Percentiles rank a stretch among this genome's conserved stretches.
These are phyloP conservation scores for Dalechampia spathulata DNA, from an alignment of 441 rosid genomes.

Conservation along the genomic window DNA sequence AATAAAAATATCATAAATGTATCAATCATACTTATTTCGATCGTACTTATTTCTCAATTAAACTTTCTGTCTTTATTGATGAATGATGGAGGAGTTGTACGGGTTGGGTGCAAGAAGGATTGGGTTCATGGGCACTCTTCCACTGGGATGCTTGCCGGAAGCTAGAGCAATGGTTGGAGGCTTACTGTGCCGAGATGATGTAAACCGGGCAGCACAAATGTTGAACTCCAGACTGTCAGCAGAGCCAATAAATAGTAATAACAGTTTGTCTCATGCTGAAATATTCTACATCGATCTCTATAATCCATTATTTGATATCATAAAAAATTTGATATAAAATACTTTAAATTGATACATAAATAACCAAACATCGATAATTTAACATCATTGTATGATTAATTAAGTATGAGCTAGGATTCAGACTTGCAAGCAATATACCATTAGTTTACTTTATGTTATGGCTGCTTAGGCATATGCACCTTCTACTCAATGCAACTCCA, in stretches of 20 bases:
- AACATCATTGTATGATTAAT: too few species aligned
- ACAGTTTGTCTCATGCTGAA: conserved; percentile 20
- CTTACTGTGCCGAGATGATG: conserved; percentile 27
- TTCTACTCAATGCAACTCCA: too few species aligned
- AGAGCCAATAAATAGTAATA: conserved; percentile 22
- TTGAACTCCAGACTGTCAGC: conserved; percentile 40
- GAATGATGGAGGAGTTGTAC: conserved; percentile 31
- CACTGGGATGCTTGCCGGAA: conserved; percentile 58
- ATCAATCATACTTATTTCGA: too few species aligned
- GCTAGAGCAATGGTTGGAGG: conserved; percentile 46
- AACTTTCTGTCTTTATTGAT: background rate
- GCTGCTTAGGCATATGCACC: too few species aligned
- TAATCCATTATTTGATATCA: conserved; percentile 36
- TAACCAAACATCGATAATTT: too few species aligned
- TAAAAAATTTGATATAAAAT: too few species aligned
- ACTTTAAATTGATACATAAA: too few species aligned
- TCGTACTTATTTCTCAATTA: background rate
- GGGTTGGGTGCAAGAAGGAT: conserved; percentile 48
- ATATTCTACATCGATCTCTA: conserved; percentile 45
- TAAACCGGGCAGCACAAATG: conserved; percentile 30
- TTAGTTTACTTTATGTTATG: too few species aligned
- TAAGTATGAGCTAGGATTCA: too few species aligned
- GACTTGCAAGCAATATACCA: too few species aligned
- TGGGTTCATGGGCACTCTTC: conserved; percentile 43
- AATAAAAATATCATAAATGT: too few species aligned